Evolutionary conservation across 1,284 basidiomycete genomes (phyloP), one percentile per base, ranked within the genome.

Genomic region (Lentinus polychrous): DNA sequence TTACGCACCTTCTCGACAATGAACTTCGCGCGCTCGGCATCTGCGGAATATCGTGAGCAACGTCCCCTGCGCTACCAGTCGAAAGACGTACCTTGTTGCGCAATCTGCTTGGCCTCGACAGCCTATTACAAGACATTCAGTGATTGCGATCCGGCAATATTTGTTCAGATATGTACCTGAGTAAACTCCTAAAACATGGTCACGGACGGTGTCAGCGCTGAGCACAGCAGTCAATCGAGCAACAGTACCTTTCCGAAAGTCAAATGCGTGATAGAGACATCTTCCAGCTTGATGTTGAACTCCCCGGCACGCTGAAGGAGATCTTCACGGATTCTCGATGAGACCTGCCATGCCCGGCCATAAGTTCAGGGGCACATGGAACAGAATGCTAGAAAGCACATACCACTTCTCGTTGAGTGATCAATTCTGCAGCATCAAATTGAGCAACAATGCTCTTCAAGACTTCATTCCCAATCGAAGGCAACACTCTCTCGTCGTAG

Each of bases 21-120:
- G 68, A 99, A 99, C 70, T 96, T 98, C 54, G 95, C 95, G 41
- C 96, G 83, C 72, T 99, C 96, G 52, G 94, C 94, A 71, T 96
- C 94, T 89, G 59, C 35, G 48, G 32, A 35, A 18, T 10, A 10
- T 27, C 5, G 10, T 27, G 27, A 27, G 27, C 27, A 27, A 5
- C 27, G 4, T 10, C 10, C 10, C 15, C 14, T 54, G 15, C 57
- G 24, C 34, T 8, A 42, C 38, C 11, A 33, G 24, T 20, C 43
- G 17, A 12, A n/a, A 38, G 5, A 59, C 71, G 50, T 63, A 86
- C 90, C 90, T 78, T 95, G 93, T 64, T 94, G 93, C 20, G 92
- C 93, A 63, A 95, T 94, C 67, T 95, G 92, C 70, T 99, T 99
- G 52, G 95, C 94, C 73, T 99, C 96, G 14, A 99, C 96, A 32